Conservation (phyloP, 257 asterid genomes). For the Solanum dulcamara region DNA sequence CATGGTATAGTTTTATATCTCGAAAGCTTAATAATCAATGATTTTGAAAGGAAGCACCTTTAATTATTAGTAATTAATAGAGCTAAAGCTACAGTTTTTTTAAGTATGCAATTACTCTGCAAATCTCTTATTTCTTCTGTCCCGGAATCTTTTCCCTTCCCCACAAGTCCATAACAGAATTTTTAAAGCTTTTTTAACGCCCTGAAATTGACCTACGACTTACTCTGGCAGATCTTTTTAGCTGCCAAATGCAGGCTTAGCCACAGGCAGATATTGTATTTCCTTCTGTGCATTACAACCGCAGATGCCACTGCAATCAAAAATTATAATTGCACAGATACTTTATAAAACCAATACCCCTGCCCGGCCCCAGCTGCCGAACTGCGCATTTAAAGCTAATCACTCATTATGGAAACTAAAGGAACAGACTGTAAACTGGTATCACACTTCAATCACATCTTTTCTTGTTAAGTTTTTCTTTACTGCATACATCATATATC, state of each 20-base stretch:
- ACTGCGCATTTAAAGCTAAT: background rate
- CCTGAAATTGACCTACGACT: background rate
- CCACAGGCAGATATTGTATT: background rate
- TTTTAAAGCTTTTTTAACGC: background rate
- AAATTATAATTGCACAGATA: too few species aligned
- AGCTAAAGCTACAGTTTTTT: too few species aligned
- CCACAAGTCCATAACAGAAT: background rate
- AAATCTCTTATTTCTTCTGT: background rate
- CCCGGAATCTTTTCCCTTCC: background rate
- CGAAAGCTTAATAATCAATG: background rate
- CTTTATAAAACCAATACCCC: background rate
- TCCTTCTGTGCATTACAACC: background rate
- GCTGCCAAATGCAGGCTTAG: background rate
- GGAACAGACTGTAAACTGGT: background rate
- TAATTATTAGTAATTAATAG: background rate
- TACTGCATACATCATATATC: background rate
- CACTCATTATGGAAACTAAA: background rate
- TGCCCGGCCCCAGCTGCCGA: background rate
- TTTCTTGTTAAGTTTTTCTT: too few species aligned
- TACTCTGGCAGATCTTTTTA: background rate
- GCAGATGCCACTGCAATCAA: too few species aligned
- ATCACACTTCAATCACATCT: background rate
- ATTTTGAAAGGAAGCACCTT: background rate
- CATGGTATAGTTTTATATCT: too few species aligned
- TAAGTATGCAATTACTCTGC: background rate